A percentile compares a stretch with the other conserved stretches of the same genome.
These are phyloP conservation scores for Wickerhamomyces sydowiorum DNA, from an alignment of 805 yeast species.

Conservation along the genomic window DNA sequence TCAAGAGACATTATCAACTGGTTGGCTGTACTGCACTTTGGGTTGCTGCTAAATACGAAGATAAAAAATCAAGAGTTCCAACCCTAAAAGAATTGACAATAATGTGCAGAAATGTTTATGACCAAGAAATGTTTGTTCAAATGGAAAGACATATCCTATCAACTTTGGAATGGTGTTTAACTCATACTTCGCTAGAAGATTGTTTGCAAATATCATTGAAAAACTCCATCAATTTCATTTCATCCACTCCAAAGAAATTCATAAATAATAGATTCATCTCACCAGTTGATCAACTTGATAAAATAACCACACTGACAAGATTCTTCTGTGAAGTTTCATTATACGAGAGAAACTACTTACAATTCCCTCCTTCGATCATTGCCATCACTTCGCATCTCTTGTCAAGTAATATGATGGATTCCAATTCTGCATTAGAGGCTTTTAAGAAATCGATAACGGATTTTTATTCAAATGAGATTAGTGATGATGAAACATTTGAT, in stretches of 20 bases:
- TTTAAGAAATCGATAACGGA: slow-evolving; percentile 13
- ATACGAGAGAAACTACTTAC: slow-evolving; percentile 43
- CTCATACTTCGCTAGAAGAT: slow-evolving; percentile 22
- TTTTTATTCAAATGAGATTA: slow-evolving; percentile 7
- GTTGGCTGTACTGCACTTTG: slow-evolving; percentile 83
- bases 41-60: slow-evolving; percentile 78
- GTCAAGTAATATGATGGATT: slow-evolving; percentile 43
- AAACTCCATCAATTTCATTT: slow-evolving; percentile 5
- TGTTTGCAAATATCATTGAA: slow-evolving; percentile 19
- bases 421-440: slow-evolving; percentile 16
- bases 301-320: slow-evolving; percentile 29
- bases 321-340: slow-evolving; percentile 50
- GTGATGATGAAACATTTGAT: slow-evolving; percentile 20
- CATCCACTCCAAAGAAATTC: slow-evolving; percentile 17
- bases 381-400: slow-evolving; percentile 44
- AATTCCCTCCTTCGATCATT: slow-evolving; percentile 39
- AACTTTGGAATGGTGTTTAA: slow-evolving; percentile 60
- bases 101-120: slow-evolving; percentile 63
- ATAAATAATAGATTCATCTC: slow-evolving; percentile 10
- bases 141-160: slow-evolving; percentile 75
- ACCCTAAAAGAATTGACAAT: slow-evolving; percentile 57
- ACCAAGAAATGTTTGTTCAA: slow-evolving; percentile 57
- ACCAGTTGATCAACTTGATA: not conserved
- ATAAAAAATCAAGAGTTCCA: slow-evolving; percentile 62
- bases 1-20: slow-evolving; percentile 75